phyloP scores from a whole-genome alignment of 495 filamentous ascomycete species.

The Lasiosphaeris hirsuta region DNA sequence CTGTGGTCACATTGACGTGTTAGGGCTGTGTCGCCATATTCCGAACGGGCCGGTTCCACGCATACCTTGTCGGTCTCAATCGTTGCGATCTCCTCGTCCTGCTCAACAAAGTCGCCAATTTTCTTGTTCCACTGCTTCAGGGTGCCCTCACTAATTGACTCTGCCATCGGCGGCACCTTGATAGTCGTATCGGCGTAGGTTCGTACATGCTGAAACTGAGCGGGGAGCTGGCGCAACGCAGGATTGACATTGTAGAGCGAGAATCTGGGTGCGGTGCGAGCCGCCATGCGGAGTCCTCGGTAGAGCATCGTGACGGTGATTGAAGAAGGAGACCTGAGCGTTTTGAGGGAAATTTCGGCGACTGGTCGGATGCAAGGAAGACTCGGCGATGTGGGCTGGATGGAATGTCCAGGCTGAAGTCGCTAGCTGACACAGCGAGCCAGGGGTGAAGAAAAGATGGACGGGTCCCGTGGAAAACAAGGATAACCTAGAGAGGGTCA shows the following conservation, averaged over 20 bases:
- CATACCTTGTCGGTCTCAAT: constrained; percentile 99
- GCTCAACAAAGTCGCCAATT: constrained; percentile 90
- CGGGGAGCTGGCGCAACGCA: constrained; percentile 42
- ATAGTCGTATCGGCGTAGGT: constrained; percentile 73
- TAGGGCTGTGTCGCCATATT: background rate
- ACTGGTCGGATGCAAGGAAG: background rate
- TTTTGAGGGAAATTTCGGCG: constrained; percentile 6
- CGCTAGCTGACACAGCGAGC: background rate
- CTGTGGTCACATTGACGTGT: constrained; percentile 40
- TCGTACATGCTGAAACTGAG: constrained; percentile 50
- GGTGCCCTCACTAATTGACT: constrained; percentile 97
- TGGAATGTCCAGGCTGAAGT: background rate
- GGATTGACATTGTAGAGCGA: constrained; percentile 26
- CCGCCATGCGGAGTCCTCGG: constrained; percentile 45
- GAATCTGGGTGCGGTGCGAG: constrained; percentile 40
- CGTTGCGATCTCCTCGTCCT: constrained; percentile 96
- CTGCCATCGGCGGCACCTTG: constrained; percentile 97
- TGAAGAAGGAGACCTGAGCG: constrained; percentile 6
- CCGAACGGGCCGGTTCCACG: background rate
- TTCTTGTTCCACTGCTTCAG: constrained; percentile 95
- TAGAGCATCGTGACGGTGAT: constrained; percentile 43
- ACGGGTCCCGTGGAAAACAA: too few relatives aligned
- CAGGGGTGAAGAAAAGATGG: too few relatives aligned
- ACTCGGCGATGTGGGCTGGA: too few relatives aligned
- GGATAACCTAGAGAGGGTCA: too few relatives aligned